phyloP scores from a whole-genome alignment of 352 stramenopile species.

The Phytopythium mirpurense region DNA sequence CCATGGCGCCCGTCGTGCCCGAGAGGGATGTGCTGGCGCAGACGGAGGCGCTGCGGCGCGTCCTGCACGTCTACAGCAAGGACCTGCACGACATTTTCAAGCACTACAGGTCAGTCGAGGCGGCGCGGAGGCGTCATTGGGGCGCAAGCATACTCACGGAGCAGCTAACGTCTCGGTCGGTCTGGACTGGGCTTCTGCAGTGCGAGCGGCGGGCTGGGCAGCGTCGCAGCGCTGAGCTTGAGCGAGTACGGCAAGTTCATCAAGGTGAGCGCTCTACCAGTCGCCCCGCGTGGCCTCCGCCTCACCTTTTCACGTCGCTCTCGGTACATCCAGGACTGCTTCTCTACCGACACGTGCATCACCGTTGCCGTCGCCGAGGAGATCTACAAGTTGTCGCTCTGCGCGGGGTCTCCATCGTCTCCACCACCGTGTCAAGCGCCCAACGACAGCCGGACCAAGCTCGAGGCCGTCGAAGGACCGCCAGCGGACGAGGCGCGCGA shows the following conservation, averaged over 20 bases:
- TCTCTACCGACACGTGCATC: slow-evolving; percentile 39
- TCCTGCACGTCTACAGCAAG: slow-evolving; percentile 59
- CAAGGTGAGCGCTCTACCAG: slow-evolving; percentile 19
- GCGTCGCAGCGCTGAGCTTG: slow-evolving; percentile 66
- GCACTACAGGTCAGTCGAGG: slow-evolving; percentile 50
- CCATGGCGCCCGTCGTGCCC: slow-evolving; percentile 33
- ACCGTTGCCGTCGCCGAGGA: slow-evolving; percentile 32
- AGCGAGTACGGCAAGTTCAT: slow-evolving; percentile 74
- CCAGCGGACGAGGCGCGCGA: slow-evolving; percentile 1
- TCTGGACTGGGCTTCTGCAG: no score
- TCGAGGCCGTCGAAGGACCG: not conserved
- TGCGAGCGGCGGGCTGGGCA: slow-evolving; percentile 52
- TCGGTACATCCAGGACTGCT: slow-evolving; percentile 29
- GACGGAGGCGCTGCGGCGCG: slow-evolving; percentile 44
- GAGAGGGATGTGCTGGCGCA: slow-evolving; percentile 53
- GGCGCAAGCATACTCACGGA: not conserved
- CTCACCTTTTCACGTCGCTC: not conserved
- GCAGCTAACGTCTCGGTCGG: no score
- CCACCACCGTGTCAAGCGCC: not conserved
- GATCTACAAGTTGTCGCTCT: slow-evolving; percentile 35
- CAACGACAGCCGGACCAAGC: not conserved
- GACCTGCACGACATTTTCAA: slow-evolving; percentile 83
- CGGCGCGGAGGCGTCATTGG: not conserved
- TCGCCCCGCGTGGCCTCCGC: not conserved
- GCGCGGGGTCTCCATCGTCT: not conserved